A percentile compares a stretch with the other conserved stretches of the same genome.
These are phyloP conservation scores for Acanthochlamys bracteata DNA, from an alignment of 106 monocot genomes.

Conservation along the genomic window DNA sequence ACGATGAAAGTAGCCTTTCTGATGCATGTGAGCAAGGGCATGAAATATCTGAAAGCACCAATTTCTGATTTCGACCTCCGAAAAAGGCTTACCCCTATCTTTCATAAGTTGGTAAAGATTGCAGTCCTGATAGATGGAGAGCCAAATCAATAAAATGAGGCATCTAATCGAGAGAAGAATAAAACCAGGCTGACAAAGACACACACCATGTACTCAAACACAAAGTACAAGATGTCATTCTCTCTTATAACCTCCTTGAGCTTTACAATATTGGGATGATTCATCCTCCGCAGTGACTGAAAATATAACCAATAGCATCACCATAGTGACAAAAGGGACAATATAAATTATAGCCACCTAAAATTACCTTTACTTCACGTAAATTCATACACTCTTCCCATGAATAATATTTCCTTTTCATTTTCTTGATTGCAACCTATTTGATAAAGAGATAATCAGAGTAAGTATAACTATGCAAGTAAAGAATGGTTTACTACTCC, in stretches of 20 bases:
- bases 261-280: conserved; percentile 99
- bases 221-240: conserved; percentile 78
- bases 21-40: conserved; percentile 93
- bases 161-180: not conserved
- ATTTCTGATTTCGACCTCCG: conserved; percentile 68
- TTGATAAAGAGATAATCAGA: not conserved
- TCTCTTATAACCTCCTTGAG: conserved; percentile 97
- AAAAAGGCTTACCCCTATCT: conserved; percentile 56
- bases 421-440: conserved; percentile 98
- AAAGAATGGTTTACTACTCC: no score
- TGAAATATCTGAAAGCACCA: conserved; percentile 99
- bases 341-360: not conserved
- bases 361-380: conserved; percentile 91
- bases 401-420: conserved; percentile 93
- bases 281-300: conserved; percentile 83
- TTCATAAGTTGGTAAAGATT: conserved; percentile 95
- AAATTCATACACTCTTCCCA: conserved; percentile 99
- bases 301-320: not conserved
- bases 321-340: not conserved
- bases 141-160: not conserved
- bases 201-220: conserved; percentile 96
- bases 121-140: conserved; percentile 43
- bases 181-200: not conserved
- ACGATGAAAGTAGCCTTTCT: conserved; percentile 86
- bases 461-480: no score